phyloP scores from a whole-genome alignment of 495 filamentous ascomycete species.

The Staphylotrichum longicolle region DNA sequence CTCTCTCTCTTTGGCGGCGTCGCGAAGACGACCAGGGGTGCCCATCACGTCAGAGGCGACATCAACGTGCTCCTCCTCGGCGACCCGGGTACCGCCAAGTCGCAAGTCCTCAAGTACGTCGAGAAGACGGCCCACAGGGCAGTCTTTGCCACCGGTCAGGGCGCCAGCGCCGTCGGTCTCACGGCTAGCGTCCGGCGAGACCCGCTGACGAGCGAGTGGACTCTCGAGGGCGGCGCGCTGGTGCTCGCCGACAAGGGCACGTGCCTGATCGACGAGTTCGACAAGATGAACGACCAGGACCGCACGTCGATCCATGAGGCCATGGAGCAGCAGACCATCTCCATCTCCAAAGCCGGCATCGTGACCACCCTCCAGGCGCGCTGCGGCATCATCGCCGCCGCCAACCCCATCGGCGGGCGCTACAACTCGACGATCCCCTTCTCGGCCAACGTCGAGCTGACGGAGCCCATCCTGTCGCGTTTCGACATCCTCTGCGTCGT shows the following conservation, averaged over 20 bases:
- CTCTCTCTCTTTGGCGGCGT: conserved; percentile 95
- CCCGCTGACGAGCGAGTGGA: conserved; percentile 96
- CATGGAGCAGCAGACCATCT: conserved; percentile 99
- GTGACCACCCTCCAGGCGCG: conserved; percentile 97
- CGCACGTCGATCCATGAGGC: conserved; percentile 98
- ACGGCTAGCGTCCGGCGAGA: conserved; percentile 95
- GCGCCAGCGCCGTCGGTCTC: conserved; percentile 95
- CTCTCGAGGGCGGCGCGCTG: conserved; percentile 92
- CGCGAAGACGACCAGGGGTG: conserved; percentile 81
- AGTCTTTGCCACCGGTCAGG: conserved; percentile 97
- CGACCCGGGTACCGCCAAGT: conserved; percentile 98
- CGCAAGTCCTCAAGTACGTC: conserved; percentile 95
- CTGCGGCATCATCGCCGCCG: conserved; percentile 94
- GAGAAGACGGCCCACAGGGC: conserved; percentile 97
- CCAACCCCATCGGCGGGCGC: conserved; percentile 92
- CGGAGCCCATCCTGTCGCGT: conserved; percentile 95
- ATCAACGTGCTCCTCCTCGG: conserved; percentile 98
- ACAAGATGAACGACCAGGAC: conserved; percentile 99
- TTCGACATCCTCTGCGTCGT: conserved; percentile 99
- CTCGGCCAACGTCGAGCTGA: conserved; percentile 92
- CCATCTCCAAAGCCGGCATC: conserved; percentile 98
- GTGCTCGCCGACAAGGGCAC: conserved; percentile 94
- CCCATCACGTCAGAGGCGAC: conserved; percentile 89
- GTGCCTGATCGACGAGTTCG: conserved; percentile 98
- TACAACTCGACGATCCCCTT: conserved; percentile 98